A percentile compares a stretch with the other conserved stretches of the same genome.
phyloP scores from a whole-genome alignment of 805 yeast genomes.

The Yarrowia sp. region DNA sequence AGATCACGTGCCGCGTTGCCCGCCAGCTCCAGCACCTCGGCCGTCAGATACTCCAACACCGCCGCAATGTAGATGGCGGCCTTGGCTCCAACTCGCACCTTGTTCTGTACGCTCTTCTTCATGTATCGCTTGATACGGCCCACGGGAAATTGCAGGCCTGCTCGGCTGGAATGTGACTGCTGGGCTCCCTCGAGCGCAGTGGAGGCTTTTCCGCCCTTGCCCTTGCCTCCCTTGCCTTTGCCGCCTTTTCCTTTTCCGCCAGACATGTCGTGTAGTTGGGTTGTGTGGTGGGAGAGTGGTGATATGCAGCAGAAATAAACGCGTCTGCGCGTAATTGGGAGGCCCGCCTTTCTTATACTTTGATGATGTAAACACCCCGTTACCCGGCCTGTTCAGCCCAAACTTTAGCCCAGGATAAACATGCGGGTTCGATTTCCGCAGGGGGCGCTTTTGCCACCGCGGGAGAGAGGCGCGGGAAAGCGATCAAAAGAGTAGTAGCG shows the following conservation, averaged over 20 bases:
- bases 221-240: slow-evolving; percentile 95
- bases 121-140: slow-evolving; percentile 98
- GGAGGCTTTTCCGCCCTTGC: slow-evolving; percentile 83
- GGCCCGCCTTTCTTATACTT: slow-evolving; percentile 11
- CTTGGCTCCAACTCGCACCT: slow-evolving; percentile 75
- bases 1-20: slow-evolving; percentile 98
- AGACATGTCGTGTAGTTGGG: slow-evolving; percentile 16
- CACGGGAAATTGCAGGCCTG: slow-evolving; percentile 89
- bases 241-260: slow-evolving; percentile 40
- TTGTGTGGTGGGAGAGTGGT: not conserved
- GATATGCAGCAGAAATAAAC: slow-evolving; percentile 17
- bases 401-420: not conserved
- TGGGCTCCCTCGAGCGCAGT: slow-evolving; percentile 56
- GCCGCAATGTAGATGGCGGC: slow-evolving; percentile 96
- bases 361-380: slow-evolving; percentile 21
- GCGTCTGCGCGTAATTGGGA: slow-evolving; percentile 27
- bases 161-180: slow-evolving; percentile 83
- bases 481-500: no score
- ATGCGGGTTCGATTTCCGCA: slow-evolving; percentile 1
- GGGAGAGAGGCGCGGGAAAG: no score
- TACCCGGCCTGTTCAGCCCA: slow-evolving; percentile 23
- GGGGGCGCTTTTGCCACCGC: no score
- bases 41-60: slow-evolving; percentile 93
- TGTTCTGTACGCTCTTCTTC: slow-evolving; percentile 85
- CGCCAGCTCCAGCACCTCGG: slow-evolving; percentile 96